A percentile compares a stretch with the other conserved stretches of the same genome.
phyloP scores from a whole-genome alignment of 495 filamentous ascomycete genomes.

The Neurospora sp. region DNA sequence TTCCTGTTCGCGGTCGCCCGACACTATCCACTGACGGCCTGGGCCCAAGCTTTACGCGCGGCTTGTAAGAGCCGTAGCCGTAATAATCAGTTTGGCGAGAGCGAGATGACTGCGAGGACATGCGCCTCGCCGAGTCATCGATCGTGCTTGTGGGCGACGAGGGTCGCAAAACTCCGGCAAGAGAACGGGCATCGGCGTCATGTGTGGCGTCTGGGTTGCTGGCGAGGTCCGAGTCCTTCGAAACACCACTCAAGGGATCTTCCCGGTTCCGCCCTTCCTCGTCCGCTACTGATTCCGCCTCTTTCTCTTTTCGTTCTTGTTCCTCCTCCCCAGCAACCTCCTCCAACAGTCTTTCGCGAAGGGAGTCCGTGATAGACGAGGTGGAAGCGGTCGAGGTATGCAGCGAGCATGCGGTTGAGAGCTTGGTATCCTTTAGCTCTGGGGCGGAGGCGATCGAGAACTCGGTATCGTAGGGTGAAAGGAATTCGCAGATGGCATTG shows the following conservation, averaged over 20 bases:
- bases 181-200: slow-evolving; percentile 33
- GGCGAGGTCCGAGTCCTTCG: slow-evolving; percentile 26
- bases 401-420: slow-evolving; percentile 80
- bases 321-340: slow-evolving; percentile 85
- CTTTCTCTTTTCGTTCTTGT: slow-evolving; percentile 42
- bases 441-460: slow-evolving; percentile 62
- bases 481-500: slow-evolving; percentile 71
- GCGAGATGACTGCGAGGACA: slow-evolving; percentile 58
- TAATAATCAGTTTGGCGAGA: slow-evolving; percentile 45
- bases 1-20: slow-evolving; percentile 51
- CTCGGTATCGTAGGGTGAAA: slow-evolving; percentile 77
- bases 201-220: slow-evolving; percentile 27
- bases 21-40: slow-evolving; percentile 63
- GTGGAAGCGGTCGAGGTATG: slow-evolving; percentile 84
- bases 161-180: slow-evolving; percentile 27
- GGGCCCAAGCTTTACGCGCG: slow-evolving; percentile 76
- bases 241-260: slow-evolving; percentile 10
- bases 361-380: slow-evolving; percentile 74
- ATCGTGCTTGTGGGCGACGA: slow-evolving; percentile 29
- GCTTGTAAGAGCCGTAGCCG: slow-evolving; percentile 46
- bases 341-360: slow-evolving; percentile 64
- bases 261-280: slow-evolving; percentile 20
- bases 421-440: slow-evolving; percentile 76
- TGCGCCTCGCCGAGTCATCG: slow-evolving; percentile 28
- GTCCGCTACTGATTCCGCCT: slow-evolving; percentile 37